Conservation (phyloP, 345 rosid genomes). For the Hypericum perforatum region DNA sequence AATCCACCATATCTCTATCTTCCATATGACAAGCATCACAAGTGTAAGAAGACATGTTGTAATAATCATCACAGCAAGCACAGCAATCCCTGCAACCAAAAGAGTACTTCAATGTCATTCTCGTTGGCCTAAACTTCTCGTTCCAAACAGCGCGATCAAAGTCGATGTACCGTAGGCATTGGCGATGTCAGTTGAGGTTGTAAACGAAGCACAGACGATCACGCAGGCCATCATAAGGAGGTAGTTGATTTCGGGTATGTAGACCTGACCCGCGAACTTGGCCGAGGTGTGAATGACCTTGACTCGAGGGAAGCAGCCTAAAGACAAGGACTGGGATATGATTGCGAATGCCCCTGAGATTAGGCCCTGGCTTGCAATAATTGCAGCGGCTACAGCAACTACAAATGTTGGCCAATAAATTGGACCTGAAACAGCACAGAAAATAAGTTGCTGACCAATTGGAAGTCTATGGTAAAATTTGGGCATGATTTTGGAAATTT, state of each 20-base stretch:
- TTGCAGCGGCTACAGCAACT: slow-evolving; percentile 25
- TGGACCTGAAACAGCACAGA: no score
- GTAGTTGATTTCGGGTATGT: slow-evolving; percentile 26
- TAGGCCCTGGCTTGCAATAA: slow-evolving; percentile 25
- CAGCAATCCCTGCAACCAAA: slow-evolving; percentile 18
- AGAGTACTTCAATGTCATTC: not conserved
- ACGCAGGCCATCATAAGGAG: slow-evolving; percentile 27
- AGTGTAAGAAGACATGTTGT: slow-evolving; percentile 20
- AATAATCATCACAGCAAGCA: slow-evolving; percentile 21
- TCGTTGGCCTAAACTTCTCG: not conserved
- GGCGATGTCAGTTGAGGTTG: slow-evolving; percentile 26
- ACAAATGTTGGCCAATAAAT: slow-evolving; percentile 24
- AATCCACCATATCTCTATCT: slow-evolving; percentile 19
- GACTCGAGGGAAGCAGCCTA: slow-evolving; percentile 23
- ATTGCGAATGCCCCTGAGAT: slow-evolving; percentile 24
- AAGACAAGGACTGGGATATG: slow-evolving; percentile 21
- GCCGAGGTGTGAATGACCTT: slow-evolving; percentile 26
- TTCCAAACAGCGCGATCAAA: not conserved
- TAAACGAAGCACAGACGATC: slow-evolving; percentile 23
- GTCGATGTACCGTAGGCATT: slow-evolving; percentile 23
- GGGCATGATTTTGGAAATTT: no score
- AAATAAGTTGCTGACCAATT: no score
- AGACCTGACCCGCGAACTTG: slow-evolving; percentile 19
- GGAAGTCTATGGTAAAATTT: no score
- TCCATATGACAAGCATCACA: slow-evolving; percentile 22